Base-by-base conservation (phyloP, 495 filamentous ascomycete species). In the Penicillium lagena region DNA sequence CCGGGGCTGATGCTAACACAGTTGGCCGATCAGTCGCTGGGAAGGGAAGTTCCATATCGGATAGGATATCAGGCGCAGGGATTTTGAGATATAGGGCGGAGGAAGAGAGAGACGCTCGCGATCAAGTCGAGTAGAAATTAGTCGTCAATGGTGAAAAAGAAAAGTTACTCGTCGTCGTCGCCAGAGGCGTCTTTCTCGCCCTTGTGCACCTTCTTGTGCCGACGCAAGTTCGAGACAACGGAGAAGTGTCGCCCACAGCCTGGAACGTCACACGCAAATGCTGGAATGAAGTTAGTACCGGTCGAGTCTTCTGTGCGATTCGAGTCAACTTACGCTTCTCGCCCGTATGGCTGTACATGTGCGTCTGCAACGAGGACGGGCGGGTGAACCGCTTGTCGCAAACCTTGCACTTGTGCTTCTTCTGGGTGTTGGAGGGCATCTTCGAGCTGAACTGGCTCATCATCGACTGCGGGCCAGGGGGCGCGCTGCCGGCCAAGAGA, bases 351-450 rank as follows among this genome's bases (percentile, higher is more conserved):
- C 90, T 96, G 68, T 98, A 98, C 82, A 96, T 97, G 59, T 98
- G 93, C 17, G 93, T 98, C 55, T 96, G 94, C 29, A 98, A 66
- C 7, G 93, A 98, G 59, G 91, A 96, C 1, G 93, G 93, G 33
- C 93, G 80, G 9, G 93, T 97, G 64, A 98, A 98, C 7, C 93
- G 82, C 80, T 98, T 98, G 69, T 97, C 93, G 73, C 93, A 98
- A 40, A 98, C 87, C 75, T 96, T 97, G 77, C 93, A 98, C 70
- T 96, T 96, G 72, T 98, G 93, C 75, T 97, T 98, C 81, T 98
- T 98, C 60, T 97, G 91, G 27, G 93, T 90, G 69, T 87, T 94
- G 15, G 89, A 91, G 9, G 89, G 87, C 38, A 96, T 83, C 63
- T 96, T 97, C 36, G 93, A 96, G 72, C 88, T 96, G 73, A 98